Evolutionary conservation across 345 rosid species (phyloP), one percentile per base, ranked within the genome.

Genomic region (Aegle marmelos): DNA sequence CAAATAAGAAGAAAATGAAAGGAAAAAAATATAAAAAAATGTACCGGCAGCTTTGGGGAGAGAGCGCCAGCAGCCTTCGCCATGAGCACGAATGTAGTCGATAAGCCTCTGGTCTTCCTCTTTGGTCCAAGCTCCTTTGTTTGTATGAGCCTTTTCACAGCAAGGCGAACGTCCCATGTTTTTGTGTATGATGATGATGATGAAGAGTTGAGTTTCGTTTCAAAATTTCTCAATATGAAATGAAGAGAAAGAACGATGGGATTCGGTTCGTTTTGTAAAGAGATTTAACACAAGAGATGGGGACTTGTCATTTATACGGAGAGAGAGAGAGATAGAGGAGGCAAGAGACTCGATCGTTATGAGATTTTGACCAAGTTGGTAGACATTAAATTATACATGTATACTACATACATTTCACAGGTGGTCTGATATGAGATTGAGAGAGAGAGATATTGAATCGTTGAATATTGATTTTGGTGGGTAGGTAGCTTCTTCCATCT

Each of bases 11-110:
- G 13, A 5, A 19, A 22, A 31, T 37, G 39, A 7, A 56, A 16
- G 8, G 10, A 7, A 0, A 11, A 4, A 70, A 57, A 4, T 5
- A 3, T 5, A 3, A 28, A n/a, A 78, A 0, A 16, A 1, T 13
- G n/a, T 17, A 53, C 57, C 98, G 19, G 98, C 98, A 13, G 98
- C 81, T 85, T 88, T 92, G 4, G 98, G 98, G 21, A 92, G 95
- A 34, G 98, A 94, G 21, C 97, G 93, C 98, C 98, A 94, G 82
- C 94, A 90, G 57, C 98, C 97, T 82, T 94, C 97, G 28, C 98
- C 98, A 28, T 94, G 92, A 57, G 67, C 54, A 48, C 94, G 90
- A 77, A 94, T 94, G 62, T 92, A 90, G 62, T 89, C 89, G 73
- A 90, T 75, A 63, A 94, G 94, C 74, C 93, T 92, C 69, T 88